Percentiles rank a stretch among this genome's conserved stretches.
These are phyloP conservation scores for Moesziomyces sp. DNA, from an alignment of 1,284 basidiomycete genomes.

Conservation along the genomic window DNA sequence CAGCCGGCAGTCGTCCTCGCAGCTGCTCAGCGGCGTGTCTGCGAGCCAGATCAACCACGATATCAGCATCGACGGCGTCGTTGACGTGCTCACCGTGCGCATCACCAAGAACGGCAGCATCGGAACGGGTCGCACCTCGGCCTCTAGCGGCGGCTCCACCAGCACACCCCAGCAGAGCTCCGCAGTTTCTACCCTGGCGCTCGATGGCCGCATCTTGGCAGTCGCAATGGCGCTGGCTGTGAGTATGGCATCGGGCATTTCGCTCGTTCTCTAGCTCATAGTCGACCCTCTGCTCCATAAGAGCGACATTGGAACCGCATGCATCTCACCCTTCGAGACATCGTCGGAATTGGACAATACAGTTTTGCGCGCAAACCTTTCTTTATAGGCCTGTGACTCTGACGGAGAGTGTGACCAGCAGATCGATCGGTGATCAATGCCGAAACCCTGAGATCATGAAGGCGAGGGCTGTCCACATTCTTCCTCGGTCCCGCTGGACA, in stretches of 20 bases:
- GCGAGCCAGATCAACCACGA: conserved; percentile 61
- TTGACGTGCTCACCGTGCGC: conserved; percentile 57
- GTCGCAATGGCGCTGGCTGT: conserved; percentile 1
- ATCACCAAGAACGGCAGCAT: conserved; percentile 55
- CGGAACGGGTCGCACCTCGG: conserved; percentile 16
- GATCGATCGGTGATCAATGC: too few relatives aligned
- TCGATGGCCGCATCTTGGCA: background rate
- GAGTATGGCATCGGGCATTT: background rate
- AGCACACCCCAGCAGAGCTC: conserved; percentile 24
- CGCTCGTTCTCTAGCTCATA: background rate
- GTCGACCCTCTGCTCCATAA: background rate
- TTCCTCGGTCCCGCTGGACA: too few relatives aligned
- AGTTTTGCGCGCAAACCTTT: too few relatives aligned
- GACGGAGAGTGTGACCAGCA: too few relatives aligned
- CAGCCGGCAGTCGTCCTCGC: conserved; percentile 25
- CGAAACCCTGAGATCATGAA: too few relatives aligned
- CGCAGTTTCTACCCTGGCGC: background rate
- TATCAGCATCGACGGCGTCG: conserved; percentile 58
- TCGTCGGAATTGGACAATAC: too few relatives aligned
- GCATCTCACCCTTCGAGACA: too few relatives aligned
- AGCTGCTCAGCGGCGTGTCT: conserved; percentile 36
- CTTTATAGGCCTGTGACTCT: too few relatives aligned
- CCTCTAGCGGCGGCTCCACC: conserved; percentile 7
- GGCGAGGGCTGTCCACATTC: too few relatives aligned
- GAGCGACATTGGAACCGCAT: too few relatives aligned